Base-by-base conservation (phyloP, 371 early-diverging fungal genomes). In the Saksenaea oblongispora region DNA sequence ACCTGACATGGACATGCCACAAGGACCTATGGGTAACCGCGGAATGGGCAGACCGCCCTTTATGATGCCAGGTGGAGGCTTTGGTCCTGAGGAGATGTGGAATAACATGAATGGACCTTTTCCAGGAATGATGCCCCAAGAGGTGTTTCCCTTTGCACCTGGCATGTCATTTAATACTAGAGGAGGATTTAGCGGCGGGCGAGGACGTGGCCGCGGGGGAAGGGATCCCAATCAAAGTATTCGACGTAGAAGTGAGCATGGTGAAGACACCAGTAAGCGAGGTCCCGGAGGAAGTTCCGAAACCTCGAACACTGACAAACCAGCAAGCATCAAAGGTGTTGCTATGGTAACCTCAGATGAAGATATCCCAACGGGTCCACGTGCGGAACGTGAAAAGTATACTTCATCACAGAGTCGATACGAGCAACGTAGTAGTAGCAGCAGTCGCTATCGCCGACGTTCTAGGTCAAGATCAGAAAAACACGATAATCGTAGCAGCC, bases 81-180 rank as follows among this genome's bases (percentile, higher is more conserved):
- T 76, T 67, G 59, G 61, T 7, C 65, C 67, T 11, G 66, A 68
- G 15, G 72, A 65, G 1, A 65, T 67, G 66, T 65, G 37, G 36
- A 54, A 55, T 34, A 64, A 60, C 36, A 58, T 58, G 63, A 51
- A 55, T 44, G 67, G 61, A n/a, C 54, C 68, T 14, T 58, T 78
- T 57, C 74, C 78, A 5, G 73, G 67, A 34, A 73, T 78, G 71
- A 73, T 75, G 17, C 78, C 74, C n/a, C 76, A 66, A 28, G 80
- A 79, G 1, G 68, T 76, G 66, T 74, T 76, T 66, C 62, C 53
- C 1, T 67, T 64, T 51, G 64, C 57, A 31, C 65, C 56, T 54
- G 58, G 35, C 60, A 65, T 64, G 28, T 60, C 62, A 13, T 71
- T 68, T 35, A 62, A 54, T 44, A 54, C 62, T 15, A 63, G 75